Conservation (phyloP, 2,329 filamentous ascomycete genomes). For the Aspergillus phoenicis region DNA sequence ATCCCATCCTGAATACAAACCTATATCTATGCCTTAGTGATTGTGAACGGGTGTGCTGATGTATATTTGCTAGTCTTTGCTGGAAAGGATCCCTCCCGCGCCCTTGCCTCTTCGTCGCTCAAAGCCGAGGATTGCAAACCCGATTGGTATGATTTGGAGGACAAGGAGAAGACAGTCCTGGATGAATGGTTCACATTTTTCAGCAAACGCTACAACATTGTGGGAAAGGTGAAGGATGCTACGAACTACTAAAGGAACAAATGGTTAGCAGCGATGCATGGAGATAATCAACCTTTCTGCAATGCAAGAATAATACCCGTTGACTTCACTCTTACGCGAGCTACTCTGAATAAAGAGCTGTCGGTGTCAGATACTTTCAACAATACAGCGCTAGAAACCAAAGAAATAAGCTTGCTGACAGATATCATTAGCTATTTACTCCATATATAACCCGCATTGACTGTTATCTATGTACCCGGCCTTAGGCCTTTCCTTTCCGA, state of each 20-base stretch:
- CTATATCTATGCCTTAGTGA: background rate
- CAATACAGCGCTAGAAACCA: background rate
- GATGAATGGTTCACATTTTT: conserved; percentile 97
- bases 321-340: background rate
- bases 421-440: conserved; percentile 13
- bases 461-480: conserved; percentile 13
- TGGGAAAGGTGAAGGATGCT: conserved; percentile 48
- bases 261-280: background rate
- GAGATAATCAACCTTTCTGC: conserved; percentile 6
- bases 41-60: background rate
- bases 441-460: conserved; percentile 7
- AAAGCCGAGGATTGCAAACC: conserved; percentile 80
- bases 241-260: conserved; percentile 33
- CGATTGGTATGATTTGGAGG: conserved; percentile 79
- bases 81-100: conserved; percentile 93
- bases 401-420: conserved; percentile 6
- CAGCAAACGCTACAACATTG: conserved; percentile 90
- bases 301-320: conserved; percentile 6
- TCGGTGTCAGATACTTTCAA: background rate
- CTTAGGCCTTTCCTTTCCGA: conserved; percentile 55
- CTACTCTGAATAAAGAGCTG: background rate
- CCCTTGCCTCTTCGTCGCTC: conserved; percentile 81
- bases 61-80: conserved; percentile 71
- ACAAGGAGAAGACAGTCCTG: conserved; percentile 81
- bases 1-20: background rate